Evolutionary conservation across 805 yeast species (phyloP).

Genomic region (Kluyveromyces aestuarii): DNA sequence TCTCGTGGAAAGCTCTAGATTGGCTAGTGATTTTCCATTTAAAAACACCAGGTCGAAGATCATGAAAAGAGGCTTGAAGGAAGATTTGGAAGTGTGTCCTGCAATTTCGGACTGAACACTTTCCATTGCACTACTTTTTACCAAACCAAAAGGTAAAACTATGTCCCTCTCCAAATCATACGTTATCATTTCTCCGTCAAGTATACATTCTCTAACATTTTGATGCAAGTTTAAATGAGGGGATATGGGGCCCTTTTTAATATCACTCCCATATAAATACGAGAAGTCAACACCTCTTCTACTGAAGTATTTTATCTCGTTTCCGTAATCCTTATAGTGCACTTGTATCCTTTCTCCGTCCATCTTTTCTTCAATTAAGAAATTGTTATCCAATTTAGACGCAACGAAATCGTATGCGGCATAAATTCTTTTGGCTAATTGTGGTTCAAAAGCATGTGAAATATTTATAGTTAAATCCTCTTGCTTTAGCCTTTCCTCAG

Average conservation of each 20-base stretch:
- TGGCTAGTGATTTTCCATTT: conserved; percentile 57
- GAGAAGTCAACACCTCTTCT: conserved; percentile 71
- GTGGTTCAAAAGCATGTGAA: conserved; percentile 57
- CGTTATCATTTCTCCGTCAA: conserved; percentile 94
- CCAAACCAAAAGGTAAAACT: conserved; percentile 71
- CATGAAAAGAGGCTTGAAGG: conserved; percentile 45
- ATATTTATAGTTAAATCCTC: conserved; percentile 29
- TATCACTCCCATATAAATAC: conserved; percentile 50
- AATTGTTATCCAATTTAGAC: conserved; percentile 36
- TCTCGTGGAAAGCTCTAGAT: conserved; percentile 45
- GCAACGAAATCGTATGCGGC: conserved; percentile 43
- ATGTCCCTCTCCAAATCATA: conserved; percentile 52
- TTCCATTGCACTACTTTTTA: conserved; percentile 58
- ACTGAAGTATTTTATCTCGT: conserved; percentile 32
- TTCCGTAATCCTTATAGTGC: conserved; percentile 49
- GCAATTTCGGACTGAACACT: conserved; percentile 25
- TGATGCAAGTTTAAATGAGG: conserved; percentile 35
- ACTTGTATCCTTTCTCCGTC: conserved; percentile 87
- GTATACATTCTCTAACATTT: conserved; percentile 30
- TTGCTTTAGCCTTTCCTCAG: conserved; percentile 33
- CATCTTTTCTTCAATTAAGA: conserved; percentile 79
- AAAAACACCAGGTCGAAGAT: conserved; percentile 66
- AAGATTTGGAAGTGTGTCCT: conserved; percentile 23
- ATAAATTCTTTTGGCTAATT: conserved; percentile 51
- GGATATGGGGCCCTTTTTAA: conserved; percentile 45